Evolutionary conservation across 2,329 filamentous ascomycete genomes (phyloP).

Genomic region (Teratosphaeria destructans): DNA sequence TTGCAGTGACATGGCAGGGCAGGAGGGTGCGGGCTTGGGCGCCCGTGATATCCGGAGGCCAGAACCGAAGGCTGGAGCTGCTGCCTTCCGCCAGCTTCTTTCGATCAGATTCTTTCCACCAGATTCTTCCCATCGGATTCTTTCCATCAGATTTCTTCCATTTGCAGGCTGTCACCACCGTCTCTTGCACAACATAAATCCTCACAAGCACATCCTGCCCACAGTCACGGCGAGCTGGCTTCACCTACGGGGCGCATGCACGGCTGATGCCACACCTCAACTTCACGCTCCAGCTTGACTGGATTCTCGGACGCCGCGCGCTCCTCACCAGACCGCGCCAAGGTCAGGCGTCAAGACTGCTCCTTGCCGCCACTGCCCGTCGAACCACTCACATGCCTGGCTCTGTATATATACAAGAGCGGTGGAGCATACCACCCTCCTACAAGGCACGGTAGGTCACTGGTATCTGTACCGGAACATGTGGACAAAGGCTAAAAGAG

Average conservation of each 20-base stretch:
- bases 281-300: neutral
- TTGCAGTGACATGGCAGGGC: neutral
- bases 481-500: neutral
- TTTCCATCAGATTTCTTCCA: neutral
- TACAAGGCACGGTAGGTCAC: neutral
- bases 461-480: neutral
- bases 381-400: neutral
- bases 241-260: neutral
- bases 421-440: neutral
- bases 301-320: neutral
- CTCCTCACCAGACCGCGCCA: neutral
- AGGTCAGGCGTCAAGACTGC: neutral
- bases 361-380: too few species aligned
- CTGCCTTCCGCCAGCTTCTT: neutral
- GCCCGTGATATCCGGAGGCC: neutral
- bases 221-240: neutral
- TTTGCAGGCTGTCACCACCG: neutral
- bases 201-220: neutral
- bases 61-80: neutral
- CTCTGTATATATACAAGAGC: neutral
- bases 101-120: neutral
- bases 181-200: neutral
- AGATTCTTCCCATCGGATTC: neutral
- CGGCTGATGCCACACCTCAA: neutral
- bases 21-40: neutral